Evolutionary conservation across 2,329 filamentous ascomycete genomes (phyloP).

Genomic region (Alternaria sp.): DNA sequence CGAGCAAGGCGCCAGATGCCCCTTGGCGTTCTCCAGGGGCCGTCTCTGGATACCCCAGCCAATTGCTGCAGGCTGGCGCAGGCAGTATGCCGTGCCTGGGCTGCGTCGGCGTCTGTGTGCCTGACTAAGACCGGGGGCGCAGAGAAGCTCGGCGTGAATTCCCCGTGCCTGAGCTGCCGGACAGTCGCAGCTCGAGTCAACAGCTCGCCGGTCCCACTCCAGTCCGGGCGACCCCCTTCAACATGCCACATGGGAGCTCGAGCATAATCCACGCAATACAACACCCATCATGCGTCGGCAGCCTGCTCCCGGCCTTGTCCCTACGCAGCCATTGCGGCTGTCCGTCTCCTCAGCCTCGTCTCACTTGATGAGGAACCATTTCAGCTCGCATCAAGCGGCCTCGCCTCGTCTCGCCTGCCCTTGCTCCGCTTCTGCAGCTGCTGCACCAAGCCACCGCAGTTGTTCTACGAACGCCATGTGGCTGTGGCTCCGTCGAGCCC

Average conservation of each 20-base stretch:
- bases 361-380: constrained; percentile 1
- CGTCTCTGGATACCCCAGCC: constrained; percentile 14
- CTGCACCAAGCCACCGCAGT: constrained; percentile 8
- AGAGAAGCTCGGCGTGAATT: constrained; percentile 6
- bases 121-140: constrained; percentile 6
- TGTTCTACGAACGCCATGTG: constrained; percentile 10
- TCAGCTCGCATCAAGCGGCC: background rate
- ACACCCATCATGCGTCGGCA: constrained; percentile 12
- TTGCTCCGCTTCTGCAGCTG: constrained; percentile 10
- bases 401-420: constrained; percentile 16
- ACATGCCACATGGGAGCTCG: no score
- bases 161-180: constrained; percentile 2
- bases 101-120: constrained; percentile 8
- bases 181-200: background rate
- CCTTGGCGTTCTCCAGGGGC: constrained; percentile 25
- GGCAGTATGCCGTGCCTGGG: constrained; percentile 5
- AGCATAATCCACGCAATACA: background rate
- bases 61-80: constrained; percentile 14
- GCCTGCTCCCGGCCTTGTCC: constrained; percentile 9
- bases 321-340: constrained; percentile 1
- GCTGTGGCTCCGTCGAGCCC: constrained; percentile 6
- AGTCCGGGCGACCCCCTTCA: constrained; percentile 3
- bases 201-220: constrained; percentile 8
- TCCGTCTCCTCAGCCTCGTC: constrained; percentile 15
- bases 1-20: constrained; percentile 20